A percentile compares a stretch with the other conserved stretches of the same genome.
phyloP scores from a whole-genome alignment of 2,329 filamentous ascomycete species.

The Neonectria sp. region DNA sequence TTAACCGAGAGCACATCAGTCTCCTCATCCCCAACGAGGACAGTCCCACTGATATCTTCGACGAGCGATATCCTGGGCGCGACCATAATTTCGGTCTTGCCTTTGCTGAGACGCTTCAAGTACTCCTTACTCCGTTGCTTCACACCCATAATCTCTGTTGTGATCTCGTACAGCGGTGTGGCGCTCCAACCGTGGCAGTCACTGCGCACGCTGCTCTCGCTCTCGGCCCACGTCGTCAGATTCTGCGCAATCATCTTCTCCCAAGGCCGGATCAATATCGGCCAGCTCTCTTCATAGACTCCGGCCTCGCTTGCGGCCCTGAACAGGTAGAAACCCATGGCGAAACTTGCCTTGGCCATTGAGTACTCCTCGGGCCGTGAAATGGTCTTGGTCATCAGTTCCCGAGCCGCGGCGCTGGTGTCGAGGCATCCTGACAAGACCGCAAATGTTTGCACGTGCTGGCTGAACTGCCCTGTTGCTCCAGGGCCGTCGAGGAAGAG shows the following conservation, averaged over 20 bases:
- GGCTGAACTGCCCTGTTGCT: constrained; percentile 12
- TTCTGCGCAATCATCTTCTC: constrained; percentile 29
- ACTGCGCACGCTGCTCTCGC: constrained; percentile 26
- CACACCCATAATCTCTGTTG: constrained; percentile 14
- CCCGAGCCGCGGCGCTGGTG: not conserved
- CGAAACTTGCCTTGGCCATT: constrained; percentile 23
- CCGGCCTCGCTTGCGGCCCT: constrained; percentile 20
- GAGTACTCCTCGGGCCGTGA: not conserved
- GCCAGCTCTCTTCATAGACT: constrained; percentile 24
- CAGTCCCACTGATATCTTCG: constrained; percentile 4
- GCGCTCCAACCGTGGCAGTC: constrained; percentile 24
- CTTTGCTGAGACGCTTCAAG: constrained; percentile 8
- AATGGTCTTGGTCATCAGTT: constrained; percentile 21
- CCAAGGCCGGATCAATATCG: constrained; percentile 17
- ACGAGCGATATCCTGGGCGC: constrained; percentile 8
- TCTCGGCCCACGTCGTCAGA: constrained; percentile 25
- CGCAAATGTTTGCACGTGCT: constrained; percentile 26
- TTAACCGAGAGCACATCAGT: not conserved
- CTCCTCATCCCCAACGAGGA: constrained; percentile 15
- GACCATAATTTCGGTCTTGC: constrained; percentile 3
- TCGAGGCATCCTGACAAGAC: constrained; percentile 14
- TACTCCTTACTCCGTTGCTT: constrained; percentile 16
- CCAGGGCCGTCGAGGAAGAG: constrained; percentile 21
- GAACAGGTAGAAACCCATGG: constrained; percentile 24
- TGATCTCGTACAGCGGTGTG: constrained; percentile 20